These are phyloP conservation scores for Eimeria maxima DNA, from an alignment of 169 alveolate genomes.

Conservation along the genomic window DNA sequence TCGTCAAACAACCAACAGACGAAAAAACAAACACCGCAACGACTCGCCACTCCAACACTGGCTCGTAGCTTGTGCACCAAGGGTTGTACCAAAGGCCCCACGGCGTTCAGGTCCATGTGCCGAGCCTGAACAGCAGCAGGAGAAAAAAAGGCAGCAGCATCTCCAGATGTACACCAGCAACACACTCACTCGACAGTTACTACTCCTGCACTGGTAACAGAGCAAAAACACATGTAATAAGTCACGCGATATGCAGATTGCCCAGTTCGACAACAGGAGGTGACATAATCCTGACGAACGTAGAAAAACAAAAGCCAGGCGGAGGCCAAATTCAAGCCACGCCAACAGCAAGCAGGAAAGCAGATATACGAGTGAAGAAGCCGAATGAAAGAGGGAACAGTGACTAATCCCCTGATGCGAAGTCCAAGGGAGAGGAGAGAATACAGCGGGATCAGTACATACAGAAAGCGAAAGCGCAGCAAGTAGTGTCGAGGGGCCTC, in stretches of 20 bases:
- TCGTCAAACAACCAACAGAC: slow-evolving; percentile 76
- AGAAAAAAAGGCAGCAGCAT: slow-evolving; percentile 3
- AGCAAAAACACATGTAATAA: neutral
- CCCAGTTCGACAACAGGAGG: neutral
- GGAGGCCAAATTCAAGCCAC: neutral
- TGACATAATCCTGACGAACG: neutral
- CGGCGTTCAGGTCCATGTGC: slow-evolving; percentile 55
- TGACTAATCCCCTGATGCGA: neutral
- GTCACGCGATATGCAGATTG: slow-evolving; percentile 7
- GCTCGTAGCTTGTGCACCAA: slow-evolving; percentile 77
- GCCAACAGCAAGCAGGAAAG: too few species aligned
- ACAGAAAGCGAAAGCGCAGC: neutral
- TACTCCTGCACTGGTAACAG: slow-evolving; percentile 22
- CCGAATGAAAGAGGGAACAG: neutral
- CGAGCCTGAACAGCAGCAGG: slow-evolving; percentile 69
- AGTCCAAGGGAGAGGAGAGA: neutral
- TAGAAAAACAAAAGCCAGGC: neutral
- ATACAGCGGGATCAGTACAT: neutral
- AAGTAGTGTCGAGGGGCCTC: neutral
- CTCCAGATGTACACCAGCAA: neutral
- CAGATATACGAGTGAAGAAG: too few species aligned
- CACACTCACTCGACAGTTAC: slow-evolving; percentile 32
- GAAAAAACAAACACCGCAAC: slow-evolving; percentile 76
- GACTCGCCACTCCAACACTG: slow-evolving; percentile 80
- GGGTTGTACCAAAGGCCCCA: slow-evolving; percentile 72